These are phyloP conservation scores for Penicillium bialowiezense DNA, from an alignment of 495 filamentous ascomycete species.

Conservation along the genomic window DNA sequence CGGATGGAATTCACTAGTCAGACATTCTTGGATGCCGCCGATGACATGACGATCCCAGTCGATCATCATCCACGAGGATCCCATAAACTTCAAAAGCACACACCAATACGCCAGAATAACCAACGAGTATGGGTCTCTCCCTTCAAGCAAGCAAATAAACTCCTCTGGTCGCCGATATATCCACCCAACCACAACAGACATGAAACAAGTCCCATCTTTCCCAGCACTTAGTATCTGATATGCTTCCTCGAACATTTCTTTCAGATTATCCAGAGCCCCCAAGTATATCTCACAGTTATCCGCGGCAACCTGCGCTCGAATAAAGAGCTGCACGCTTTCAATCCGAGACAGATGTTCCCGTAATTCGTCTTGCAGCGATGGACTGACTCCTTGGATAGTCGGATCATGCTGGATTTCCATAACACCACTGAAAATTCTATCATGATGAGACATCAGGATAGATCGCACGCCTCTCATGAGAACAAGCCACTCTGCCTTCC, in stretches of 20 bases:
- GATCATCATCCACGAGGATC: slow-evolving; percentile 34
- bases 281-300: slow-evolving; percentile 7
- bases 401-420: slow-evolving; percentile 14
- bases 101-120: slow-evolving; percentile 42
- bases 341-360: slow-evolving; percentile 18
- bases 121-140: slow-evolving; percentile 34
- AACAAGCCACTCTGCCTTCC: slow-evolving; percentile 42
- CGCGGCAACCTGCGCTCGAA: slow-evolving; percentile 6
- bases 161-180: slow-evolving; percentile 31
- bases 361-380: slow-evolving; percentile 14
- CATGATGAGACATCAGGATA: slow-evolving; percentile 23
- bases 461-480: slow-evolving; percentile 42
- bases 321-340: slow-evolving; percentile 9
- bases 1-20: slow-evolving; percentile 18
- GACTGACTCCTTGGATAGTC: slow-evolving; percentile 1
- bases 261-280: slow-evolving; percentile 12
- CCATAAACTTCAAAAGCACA: slow-evolving; percentile 35
- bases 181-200: slow-evolving; percentile 35
- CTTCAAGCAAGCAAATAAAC: slow-evolving; percentile 28
- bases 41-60: slow-evolving; percentile 42
- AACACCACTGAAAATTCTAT: slow-evolving; percentile 30
- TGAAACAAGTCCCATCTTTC: slow-evolving; percentile 13
- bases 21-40: slow-evolving; percentile 19
- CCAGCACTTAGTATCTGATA: slow-evolving; percentile 17
- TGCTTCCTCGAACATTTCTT: slow-evolving; percentile 17